These are phyloP conservation scores for Magnaporthiopsis poae DNA, from an alignment of 2,329 filamentous ascomycete species.

Conservation along the genomic window DNA sequence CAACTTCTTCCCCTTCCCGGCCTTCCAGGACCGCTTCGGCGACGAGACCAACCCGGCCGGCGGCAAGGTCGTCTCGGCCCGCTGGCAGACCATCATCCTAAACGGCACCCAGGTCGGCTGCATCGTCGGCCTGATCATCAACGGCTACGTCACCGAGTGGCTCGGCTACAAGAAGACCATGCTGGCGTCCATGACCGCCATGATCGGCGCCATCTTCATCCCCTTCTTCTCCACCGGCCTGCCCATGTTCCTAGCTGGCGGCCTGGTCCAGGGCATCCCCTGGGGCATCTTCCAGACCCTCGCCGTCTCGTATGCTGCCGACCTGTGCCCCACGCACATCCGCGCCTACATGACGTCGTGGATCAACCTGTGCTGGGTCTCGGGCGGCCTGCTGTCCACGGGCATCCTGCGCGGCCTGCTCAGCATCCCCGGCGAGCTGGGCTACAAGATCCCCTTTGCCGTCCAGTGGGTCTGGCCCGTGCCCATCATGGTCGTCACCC, in stretches of 20 bases:
- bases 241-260: constrained; percentile 13
- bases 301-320: constrained; percentile 15
- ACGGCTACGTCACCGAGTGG: constrained; percentile 40
- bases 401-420: constrained; percentile 14
- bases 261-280: constrained; percentile 15
- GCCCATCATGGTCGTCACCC: constrained; percentile 33
- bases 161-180: constrained; percentile 42
- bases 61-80: constrained; percentile 30
- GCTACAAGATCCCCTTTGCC: constrained; percentile 26
- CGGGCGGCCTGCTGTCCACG: constrained; percentile 13
- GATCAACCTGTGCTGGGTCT: constrained; percentile 16
- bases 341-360: constrained; percentile 14
- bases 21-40: constrained; percentile 20
- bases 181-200: constrained; percentile 33
- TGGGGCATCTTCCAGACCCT: constrained; percentile 16
- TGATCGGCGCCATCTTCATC: constrained; percentile 36
- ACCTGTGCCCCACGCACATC: constrained; percentile 14
- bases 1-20: constrained; percentile 10
- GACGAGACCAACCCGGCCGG: constrained; percentile 22
- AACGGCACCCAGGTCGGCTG: constrained; percentile 46
- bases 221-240: constrained; percentile 14
- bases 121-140: constrained; percentile 45
- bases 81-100: constrained; percentile 47
- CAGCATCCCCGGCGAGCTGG: constrained; percentile 4
- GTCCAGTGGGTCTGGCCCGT: constrained; percentile 42